These are phyloP conservation scores for Chalaropsis thielavioides DNA, from an alignment of 2,329 filamentous ascomycete species.

Conservation along the genomic window DNA sequence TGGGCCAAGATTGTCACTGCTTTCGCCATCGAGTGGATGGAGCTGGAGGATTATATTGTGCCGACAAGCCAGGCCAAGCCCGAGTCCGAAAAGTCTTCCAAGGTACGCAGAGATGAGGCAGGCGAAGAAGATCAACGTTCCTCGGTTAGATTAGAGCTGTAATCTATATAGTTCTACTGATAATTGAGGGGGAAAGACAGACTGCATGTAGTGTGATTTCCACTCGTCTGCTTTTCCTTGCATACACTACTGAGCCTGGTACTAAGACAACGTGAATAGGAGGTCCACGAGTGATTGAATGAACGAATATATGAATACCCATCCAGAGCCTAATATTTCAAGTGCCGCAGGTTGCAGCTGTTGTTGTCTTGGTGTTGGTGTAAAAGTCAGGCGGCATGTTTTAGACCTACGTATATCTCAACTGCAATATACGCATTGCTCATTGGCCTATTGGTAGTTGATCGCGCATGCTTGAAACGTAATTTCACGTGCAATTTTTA, in stretches of 20 bases:
- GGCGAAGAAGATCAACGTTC: neutral
- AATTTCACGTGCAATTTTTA: neutral
- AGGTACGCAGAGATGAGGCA: conserved; percentile 29
- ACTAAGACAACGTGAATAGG: neutral
- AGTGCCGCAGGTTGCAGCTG: neutral
- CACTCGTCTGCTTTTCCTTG: neutral
- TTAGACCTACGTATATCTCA: neutral
- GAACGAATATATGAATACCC: conserved; percentile 2
- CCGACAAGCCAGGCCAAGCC: conserved; percentile 33
- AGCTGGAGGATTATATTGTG: conserved; percentile 38
- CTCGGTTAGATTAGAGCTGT: neutral
- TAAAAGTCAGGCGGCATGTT: too few relatives aligned
- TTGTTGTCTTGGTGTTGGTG: too few relatives aligned
- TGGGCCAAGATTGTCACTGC: conserved; percentile 75
- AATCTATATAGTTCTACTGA: neutral
- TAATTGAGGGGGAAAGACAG: neutral
- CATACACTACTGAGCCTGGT: neutral
- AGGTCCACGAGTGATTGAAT: neutral
- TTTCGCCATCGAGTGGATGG: conserved; percentile 87
- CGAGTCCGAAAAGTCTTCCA: conserved; percentile 39
- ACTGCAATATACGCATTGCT: too few relatives aligned
- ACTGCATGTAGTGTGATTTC: neutral
- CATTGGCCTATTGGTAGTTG: neutral
- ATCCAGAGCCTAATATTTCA: neutral
- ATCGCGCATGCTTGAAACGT: neutral